These are phyloP conservation scores for Verticillium klebahnii DNA, from an alignment of 2,329 filamentous ascomycete genomes.

Conservation along the genomic window DNA sequence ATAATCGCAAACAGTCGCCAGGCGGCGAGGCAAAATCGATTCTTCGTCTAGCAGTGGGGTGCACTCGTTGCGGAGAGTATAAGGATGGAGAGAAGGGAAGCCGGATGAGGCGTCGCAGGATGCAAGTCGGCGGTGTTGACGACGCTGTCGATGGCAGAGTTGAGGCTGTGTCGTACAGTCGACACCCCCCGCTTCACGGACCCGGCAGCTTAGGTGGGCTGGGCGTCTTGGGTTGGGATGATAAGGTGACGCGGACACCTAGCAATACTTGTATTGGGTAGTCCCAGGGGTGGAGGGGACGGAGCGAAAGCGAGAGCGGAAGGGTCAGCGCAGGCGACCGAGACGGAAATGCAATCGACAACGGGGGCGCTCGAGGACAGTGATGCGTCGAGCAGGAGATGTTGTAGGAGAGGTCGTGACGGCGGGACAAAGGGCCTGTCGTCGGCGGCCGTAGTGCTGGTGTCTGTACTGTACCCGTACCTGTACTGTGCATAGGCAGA, in stretches of 20 bases:
- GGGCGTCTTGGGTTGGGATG: conserved; percentile 10
- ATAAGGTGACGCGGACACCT: conserved; percentile 12
- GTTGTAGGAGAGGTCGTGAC: background rate
- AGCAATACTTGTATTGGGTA: background rate
- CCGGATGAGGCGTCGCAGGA: background rate
- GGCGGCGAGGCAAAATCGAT: background rate
- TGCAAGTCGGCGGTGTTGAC: conserved; percentile 5
- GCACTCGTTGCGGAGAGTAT: background rate
- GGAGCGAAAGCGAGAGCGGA: conserved; percentile 4
- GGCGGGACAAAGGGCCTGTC: background rate
- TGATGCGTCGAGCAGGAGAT: background rate
- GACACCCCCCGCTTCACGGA: conserved; percentile 12
- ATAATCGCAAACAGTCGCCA: background rate
- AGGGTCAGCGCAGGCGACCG: conserved; percentile 22
- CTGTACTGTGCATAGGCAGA: background rate
- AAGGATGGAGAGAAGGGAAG: background rate
- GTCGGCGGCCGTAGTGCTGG: background rate
- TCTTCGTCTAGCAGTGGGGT: background rate
- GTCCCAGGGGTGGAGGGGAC: background rate
- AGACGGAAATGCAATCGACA: background rate
- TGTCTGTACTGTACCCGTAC: background rate
- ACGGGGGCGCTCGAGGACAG: background rate
- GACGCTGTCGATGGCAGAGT: conserved; percentile 11
- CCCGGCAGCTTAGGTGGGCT: conserved; percentile 9
- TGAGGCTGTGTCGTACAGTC: conserved; percentile 15